phyloP scores from a whole-genome alignment of 73 alveolate species.

The Paramecium primaurelia region DNA sequence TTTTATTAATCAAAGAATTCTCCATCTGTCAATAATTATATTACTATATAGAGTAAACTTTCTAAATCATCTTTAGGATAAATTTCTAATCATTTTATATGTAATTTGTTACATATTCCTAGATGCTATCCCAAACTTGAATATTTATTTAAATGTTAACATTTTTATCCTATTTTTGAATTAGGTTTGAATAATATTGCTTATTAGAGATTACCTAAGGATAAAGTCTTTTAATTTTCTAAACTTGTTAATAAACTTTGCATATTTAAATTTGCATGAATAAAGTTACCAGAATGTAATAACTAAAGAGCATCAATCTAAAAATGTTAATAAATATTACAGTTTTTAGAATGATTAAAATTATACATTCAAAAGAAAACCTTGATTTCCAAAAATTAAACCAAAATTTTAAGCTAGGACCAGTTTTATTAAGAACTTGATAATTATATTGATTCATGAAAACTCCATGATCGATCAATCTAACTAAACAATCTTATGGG shows the following conservation, averaged over 20 bases:
- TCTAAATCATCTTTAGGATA: slow-evolving; percentile 12
- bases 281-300: not conserved
- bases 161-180: not conserved
- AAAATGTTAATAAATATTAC: not conserved
- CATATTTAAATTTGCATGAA: not conserved
- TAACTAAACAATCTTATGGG: not conserved
- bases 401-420: not conserved
- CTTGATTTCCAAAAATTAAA: not conserved
- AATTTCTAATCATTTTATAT: not conserved
- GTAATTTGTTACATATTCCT: not conserved
- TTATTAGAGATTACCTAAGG: not conserved
- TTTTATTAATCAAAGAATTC: not conserved
- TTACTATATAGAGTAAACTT: not conserved
- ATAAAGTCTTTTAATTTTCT: not conserved
- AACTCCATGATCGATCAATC: not conserved
- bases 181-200: not conserved
- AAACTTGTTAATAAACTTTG: not conserved
- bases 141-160: not conserved
- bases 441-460: slow-evolving; percentile 2
- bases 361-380: not conserved
- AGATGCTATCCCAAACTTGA: not conserved
- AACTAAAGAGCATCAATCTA: not conserved
- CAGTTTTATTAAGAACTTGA: not conserved
- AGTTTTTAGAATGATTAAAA: not conserved
- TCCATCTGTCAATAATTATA: not conserved